A percentile compares a stretch with the other conserved stretches of the same genome.
phyloP scores from a whole-genome alignment of 495 filamentous ascomycete genomes.

The Daldinia bambusicola region DNA sequence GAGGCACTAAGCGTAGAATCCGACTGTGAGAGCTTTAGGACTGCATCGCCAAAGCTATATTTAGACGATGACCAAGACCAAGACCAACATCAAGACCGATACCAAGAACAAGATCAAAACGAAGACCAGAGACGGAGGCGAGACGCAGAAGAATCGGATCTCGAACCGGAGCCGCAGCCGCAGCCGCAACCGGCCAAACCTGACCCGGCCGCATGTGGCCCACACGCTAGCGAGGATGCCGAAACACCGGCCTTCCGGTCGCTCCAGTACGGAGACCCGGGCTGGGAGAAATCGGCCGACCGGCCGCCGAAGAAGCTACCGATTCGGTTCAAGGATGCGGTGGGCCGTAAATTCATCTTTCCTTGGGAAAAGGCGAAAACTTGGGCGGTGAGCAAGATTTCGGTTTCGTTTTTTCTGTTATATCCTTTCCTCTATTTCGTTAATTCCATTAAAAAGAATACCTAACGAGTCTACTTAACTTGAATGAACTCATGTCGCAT shows the following conservation, averaged over 20 bases:
- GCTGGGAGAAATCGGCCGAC: slow-evolving; percentile 43
- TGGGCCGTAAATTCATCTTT: slow-evolving; percentile 71
- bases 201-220: slow-evolving; percentile 9
- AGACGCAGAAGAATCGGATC: slow-evolving; percentile 17
- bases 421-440: not conserved
- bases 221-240: slow-evolving; percentile 6
- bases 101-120: slow-evolving; percentile 12
- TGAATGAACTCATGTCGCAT: too few species aligned
- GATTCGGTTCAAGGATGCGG: slow-evolving; percentile 73
- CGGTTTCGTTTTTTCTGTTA: not conserved
- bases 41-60: slow-evolving; percentile 13
- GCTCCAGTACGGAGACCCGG: slow-evolving; percentile 27
- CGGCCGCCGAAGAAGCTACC: slow-evolving; percentile 57
- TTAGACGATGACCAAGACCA: not conserved
- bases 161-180: not conserved
- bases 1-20: slow-evolving; percentile 1
- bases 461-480: too few species aligned
- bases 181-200: not conserved
- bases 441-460: not conserved
- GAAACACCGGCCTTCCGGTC: slow-evolving; percentile 21
- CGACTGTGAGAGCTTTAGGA: not conserved
- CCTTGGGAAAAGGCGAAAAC: slow-evolving; percentile 73
- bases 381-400: slow-evolving; percentile 63
- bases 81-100: slow-evolving; percentile 19
- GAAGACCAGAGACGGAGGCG: slow-evolving; percentile 37